phyloP scores from a whole-genome alignment of 2,329 filamentous ascomycete species.

The Trichophyton simii region DNA sequence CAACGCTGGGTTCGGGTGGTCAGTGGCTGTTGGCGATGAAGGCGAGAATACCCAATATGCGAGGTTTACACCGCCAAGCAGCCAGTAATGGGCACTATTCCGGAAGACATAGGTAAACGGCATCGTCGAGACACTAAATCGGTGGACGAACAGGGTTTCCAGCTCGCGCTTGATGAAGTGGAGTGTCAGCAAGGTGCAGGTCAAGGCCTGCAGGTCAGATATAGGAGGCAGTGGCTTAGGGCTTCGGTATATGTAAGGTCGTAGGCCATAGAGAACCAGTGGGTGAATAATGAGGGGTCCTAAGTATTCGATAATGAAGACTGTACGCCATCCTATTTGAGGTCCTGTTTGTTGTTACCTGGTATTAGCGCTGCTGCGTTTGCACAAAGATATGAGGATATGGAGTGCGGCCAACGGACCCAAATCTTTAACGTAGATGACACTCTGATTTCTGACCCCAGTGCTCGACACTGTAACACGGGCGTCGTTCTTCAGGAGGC shows the following conservation, averaged over 20 bases:
- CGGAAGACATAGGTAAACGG: constrained; percentile 81
- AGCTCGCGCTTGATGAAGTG: constrained; percentile 94
- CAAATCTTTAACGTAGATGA: constrained; percentile 80
- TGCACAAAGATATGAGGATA: neutral
- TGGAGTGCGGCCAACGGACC: constrained; percentile 42
- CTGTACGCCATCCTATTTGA: constrained; percentile 83
- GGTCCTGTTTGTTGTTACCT: constrained; percentile 45
- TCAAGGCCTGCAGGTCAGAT: constrained; percentile 58
- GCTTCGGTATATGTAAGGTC: constrained; percentile 57
- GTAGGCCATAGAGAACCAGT: constrained; percentile 52
- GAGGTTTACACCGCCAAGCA: constrained; percentile 64
- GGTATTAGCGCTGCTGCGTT: neutral
- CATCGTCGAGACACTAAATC: constrained; percentile 92
- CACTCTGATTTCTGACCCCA: constrained; percentile 46
- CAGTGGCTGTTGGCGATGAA: constrained; percentile 51
- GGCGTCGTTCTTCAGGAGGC: constrained; percentile 43
- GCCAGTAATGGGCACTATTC: constrained; percentile 93
- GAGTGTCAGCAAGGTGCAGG: constrained; percentile 58
- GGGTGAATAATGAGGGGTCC: constrained; percentile 83
- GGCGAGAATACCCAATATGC: constrained; percentile 79
- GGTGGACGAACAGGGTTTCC: constrained; percentile 89
- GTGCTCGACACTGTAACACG: constrained; percentile 42
- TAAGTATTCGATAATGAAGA: constrained; percentile 90
- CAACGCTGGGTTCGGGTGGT: constrained; percentile 38
- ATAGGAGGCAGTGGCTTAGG: constrained; percentile 37